Percentiles rank a stretch among this genome's conserved stretches.
Conservation (phyloP, 2,329 filamentous ascomycete genomes). For the Colletotrichum viniferum region DNA sequence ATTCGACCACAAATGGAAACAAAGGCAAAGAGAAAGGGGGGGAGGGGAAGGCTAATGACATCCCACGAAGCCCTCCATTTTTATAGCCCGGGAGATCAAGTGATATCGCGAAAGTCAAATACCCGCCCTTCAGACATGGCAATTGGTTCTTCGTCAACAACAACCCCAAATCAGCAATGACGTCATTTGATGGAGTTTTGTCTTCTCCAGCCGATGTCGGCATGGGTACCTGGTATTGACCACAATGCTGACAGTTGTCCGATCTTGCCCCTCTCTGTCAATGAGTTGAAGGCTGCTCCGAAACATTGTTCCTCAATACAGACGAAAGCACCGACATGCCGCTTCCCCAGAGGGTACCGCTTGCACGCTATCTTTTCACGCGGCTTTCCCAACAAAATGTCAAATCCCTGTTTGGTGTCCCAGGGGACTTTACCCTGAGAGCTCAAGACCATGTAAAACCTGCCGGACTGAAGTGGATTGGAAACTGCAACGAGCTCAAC, state of each 20-base stretch:
- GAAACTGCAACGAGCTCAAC: constrained; percentile 64
- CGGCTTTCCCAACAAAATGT: constrained; percentile 64
- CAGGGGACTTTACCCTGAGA: constrained; percentile 44
- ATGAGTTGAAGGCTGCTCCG: background rate
- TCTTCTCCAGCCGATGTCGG: background rate
- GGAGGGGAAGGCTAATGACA: too few relatives aligned
- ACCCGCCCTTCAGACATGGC: background rate
- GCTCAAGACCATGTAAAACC: constrained; percentile 41
- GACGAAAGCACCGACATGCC: background rate
- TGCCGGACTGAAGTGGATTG: constrained; percentile 45
- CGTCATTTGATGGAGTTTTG: background rate
- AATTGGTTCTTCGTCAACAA: background rate
- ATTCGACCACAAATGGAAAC: background rate
- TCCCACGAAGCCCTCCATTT: background rate
- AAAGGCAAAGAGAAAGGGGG: background rate
- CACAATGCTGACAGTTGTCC: background rate
- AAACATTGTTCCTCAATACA: background rate
- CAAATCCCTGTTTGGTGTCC: constrained; percentile 57
- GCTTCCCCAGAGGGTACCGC: constrained; percentile 18
- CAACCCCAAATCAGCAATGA: background rate
- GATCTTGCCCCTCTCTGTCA: background rate
- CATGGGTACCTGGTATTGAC: background rate
- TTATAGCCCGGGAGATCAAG: background rate
- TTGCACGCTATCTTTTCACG: constrained; percentile 66
- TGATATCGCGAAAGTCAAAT: background rate